A percentile compares a stretch with the other conserved stretches of the same genome.
Evolutionary conservation across 1,284 basidiomycete genomes (phyloP).

Genomic region (Naganishia cerealis): DNA sequence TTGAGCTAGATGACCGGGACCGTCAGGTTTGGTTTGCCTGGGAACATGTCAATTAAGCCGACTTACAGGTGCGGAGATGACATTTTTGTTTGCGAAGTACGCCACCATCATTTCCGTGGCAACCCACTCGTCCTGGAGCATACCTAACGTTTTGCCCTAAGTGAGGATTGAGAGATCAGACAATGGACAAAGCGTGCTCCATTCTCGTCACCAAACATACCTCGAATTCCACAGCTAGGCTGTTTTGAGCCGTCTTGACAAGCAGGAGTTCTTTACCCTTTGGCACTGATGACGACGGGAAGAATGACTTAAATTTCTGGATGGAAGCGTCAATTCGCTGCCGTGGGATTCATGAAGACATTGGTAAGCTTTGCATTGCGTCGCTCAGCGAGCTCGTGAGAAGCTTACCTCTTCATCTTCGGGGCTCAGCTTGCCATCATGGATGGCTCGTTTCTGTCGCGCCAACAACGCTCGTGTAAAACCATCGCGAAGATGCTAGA

Average conservation of each 20-base stretch:
- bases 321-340: conserved; percentile 47
- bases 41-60: not conserved
- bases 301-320: conserved; percentile 55
- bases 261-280: conserved; percentile 56
- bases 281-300: conserved; percentile 55
- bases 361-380: not conserved
- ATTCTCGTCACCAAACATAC: conserved; percentile 35
- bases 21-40: conserved; percentile 9
- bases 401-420: conserved; percentile 45
- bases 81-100: conserved; percentile 54
- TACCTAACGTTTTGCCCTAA: conserved; percentile 51
- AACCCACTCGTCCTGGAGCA: conserved; percentile 50
- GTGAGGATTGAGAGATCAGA: conserved; percentile 9
- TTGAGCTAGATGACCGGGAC: conserved; percentile 39
- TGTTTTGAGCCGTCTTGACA: conserved; percentile 45
- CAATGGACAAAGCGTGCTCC: not conserved
- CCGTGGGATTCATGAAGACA: conserved; percentile 13
- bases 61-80: conserved; percentile 51
- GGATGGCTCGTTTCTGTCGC: conserved; percentile 54
- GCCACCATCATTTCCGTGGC: conserved; percentile 53
- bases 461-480: conserved; percentile 57
- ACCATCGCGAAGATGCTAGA: conserved; percentile 58
- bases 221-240: conserved; percentile 51
- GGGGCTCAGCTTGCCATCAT: conserved; percentile 39
- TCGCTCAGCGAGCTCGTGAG: not conserved